Percentiles rank a stretch among this genome's conserved stretches.
phyloP scores from a whole-genome alignment of 1,139 yeast species.

The Candida tetrigidarum region DNA sequence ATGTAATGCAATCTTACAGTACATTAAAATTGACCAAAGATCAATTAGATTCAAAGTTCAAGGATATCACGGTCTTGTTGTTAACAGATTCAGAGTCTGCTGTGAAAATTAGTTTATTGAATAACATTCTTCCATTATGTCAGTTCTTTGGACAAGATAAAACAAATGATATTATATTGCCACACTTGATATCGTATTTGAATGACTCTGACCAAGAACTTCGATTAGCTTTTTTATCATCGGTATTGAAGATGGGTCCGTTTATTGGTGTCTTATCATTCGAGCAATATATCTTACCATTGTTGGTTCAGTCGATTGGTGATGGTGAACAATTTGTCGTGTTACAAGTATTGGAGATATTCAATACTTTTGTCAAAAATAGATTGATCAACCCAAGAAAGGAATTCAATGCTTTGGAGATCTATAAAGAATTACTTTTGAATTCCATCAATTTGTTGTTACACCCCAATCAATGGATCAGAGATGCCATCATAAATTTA shows the following conservation, averaged over 20 bases:
- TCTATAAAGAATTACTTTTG: constrained; percentile 40
- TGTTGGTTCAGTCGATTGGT: constrained; percentile 77
- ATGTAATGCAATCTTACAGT: constrained; percentile 15
- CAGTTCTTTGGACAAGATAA: constrained; percentile 84
- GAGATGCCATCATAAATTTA: constrained; percentile 68
- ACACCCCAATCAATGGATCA: constrained; percentile 89
- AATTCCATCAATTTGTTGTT: constrained; percentile 46
- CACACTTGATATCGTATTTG: constrained; percentile 89
- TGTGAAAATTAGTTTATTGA: constrained; percentile 72
- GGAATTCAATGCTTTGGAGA: constrained; percentile 46
- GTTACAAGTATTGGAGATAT: constrained; percentile 70
- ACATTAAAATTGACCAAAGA: constrained; percentile 29
- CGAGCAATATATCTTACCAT: constrained; percentile 87
- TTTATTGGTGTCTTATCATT: constrained; percentile 81
- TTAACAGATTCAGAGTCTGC: constrained; percentile 69
- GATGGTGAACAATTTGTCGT: constrained; percentile 88
- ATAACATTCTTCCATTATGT: constrained; percentile 75
- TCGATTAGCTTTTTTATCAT: constrained; percentile 69
- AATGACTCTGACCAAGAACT: constrained; percentile 77
- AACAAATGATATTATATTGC: constrained; percentile 84
- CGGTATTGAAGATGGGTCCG: constrained; percentile 80
- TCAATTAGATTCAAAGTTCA: constrained; percentile 51
- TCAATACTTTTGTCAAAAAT: constrained; percentile 40
- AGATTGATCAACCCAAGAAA: constrained; percentile 40
- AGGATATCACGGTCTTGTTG: constrained; percentile 63